These are phyloP conservation scores for Fusarium oligoseptatum DNA, from an alignment of 2,329 filamentous ascomycete species.

Conservation along the genomic window DNA sequence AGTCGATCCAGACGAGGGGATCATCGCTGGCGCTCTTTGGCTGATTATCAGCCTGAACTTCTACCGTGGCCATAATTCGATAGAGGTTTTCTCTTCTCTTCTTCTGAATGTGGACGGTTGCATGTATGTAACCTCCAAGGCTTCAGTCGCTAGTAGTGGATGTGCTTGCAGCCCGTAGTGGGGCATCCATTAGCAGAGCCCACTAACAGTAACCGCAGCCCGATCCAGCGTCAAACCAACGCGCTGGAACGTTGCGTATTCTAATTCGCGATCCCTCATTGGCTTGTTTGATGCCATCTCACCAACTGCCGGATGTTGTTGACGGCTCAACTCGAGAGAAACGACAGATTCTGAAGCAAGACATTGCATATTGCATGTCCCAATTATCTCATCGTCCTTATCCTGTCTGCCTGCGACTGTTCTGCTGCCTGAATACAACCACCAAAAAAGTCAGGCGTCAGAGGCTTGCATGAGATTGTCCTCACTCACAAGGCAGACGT, in stretches of 20 bases:
- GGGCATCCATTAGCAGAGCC: conserved; percentile 17
- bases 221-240: conserved; percentile 10
- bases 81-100: conserved; percentile 5
- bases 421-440: conserved; percentile 19
- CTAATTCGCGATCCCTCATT: conserved; percentile 41
- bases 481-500: conserved; percentile 13
- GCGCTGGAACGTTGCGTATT: conserved; percentile 50
- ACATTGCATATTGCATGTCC: background rate
- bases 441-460: background rate
- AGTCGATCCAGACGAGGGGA: conserved; percentile 89
- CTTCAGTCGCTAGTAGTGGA: background rate
- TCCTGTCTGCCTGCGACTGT: background rate
- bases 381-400: background rate
- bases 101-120: background rate
- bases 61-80: conserved; percentile 29
- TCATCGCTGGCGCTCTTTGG: conserved; percentile 57
- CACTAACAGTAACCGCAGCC: conserved; percentile 5
- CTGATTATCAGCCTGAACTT: conserved; percentile 31
- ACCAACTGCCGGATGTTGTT: conserved; percentile 22
- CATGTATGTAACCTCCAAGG: conserved; percentile 33
- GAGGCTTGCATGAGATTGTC: background rate
- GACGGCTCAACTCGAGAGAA: background rate
- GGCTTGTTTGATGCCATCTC: conserved; percentile 13
- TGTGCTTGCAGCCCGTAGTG: conserved; percentile 25
- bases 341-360: background rate